phyloP scores from a whole-genome alignment of 1,139 yeast genomes.

The Pichia sp. region DNA sequence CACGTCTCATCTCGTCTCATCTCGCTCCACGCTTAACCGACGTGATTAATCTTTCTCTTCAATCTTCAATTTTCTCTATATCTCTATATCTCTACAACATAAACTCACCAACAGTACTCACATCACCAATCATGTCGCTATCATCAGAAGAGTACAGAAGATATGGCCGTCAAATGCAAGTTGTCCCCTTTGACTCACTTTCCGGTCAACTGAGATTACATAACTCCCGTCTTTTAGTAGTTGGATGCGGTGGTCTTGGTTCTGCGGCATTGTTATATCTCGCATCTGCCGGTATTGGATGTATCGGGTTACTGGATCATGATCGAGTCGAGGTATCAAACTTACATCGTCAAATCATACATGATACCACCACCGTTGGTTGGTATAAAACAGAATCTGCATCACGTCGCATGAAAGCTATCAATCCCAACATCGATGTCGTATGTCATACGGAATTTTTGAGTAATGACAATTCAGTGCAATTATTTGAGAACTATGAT shows the following conservation, averaged over 20 bases:
- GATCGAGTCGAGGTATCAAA: conserved; percentile 82
- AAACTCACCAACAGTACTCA: too few relatives aligned
- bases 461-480: conserved; percentile 52
- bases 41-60: too few relatives aligned
- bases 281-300: conserved; percentile 84
- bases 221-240: conserved; percentile 54
- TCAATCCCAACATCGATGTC: conserved; percentile 66
- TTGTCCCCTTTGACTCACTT: conserved; percentile 60
- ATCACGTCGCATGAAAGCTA: conserved; percentile 35
- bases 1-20: too few relatives aligned
- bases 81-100: too few relatives aligned
- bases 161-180: conserved; percentile 95
- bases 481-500: conserved; percentile 58
- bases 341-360: conserved; percentile 84
- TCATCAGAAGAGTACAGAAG: conserved; percentile 62
- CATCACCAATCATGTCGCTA: too few relatives aligned
- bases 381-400: conserved; percentile 76
- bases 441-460: conserved; percentile 47
- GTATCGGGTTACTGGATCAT: conserved; percentile 78
- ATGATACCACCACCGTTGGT: conserved; percentile 61
- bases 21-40: too few relatives aligned
- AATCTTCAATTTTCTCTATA: too few relatives aligned
- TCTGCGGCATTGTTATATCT: conserved; percentile 85
- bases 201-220: conserved; percentile 53
- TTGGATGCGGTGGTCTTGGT: conserved; percentile 98